phyloP scores from a whole-genome alignment of 768 basidiomycete genomes.

The Tylopilus vinaceipallidus region DNA sequence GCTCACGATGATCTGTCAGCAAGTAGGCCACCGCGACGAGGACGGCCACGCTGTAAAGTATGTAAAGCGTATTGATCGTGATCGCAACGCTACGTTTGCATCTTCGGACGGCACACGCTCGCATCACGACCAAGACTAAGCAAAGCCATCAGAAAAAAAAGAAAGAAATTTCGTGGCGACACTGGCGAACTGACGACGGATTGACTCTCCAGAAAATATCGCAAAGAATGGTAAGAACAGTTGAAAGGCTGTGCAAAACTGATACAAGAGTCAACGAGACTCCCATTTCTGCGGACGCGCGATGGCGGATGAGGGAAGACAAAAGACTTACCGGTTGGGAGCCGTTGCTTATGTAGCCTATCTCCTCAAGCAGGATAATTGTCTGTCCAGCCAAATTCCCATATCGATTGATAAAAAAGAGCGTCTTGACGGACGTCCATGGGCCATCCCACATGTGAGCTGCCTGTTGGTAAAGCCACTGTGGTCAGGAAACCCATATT shows the following conservation, averaged over 20 bases:
- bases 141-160: neutral
- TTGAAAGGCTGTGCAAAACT: slow-evolving; percentile 17
- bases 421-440: slow-evolving; percentile 11
- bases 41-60: slow-evolving; percentile 3
- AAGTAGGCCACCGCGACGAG: neutral
- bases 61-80: slow-evolving; percentile 3
- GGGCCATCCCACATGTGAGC: slow-evolving; percentile 16
- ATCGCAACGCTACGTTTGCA: slow-evolving; percentile 1
- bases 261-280: neutral
- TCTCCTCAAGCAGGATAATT: slow-evolving; percentile 21
- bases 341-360: slow-evolving; percentile 13
- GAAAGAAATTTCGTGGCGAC: neutral
- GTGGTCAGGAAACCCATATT: neutral
- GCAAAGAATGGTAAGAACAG: neutral
- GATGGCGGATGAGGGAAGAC: neutral
- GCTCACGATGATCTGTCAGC: neutral
- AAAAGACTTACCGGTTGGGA: slow-evolving; percentile 15
- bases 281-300: too few relatives aligned
- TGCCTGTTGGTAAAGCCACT: slow-evolving; percentile 9
- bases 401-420: slow-evolving; percentile 18
- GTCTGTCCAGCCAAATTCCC: slow-evolving; percentile 20
- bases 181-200: slow-evolving; percentile 19
- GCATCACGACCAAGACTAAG: slow-evolving; percentile 24
- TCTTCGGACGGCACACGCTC: slow-evolving; percentile 25
- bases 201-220: slow-evolving; percentile 18